Evolutionary conservation across 2,329 filamentous ascomycete species (phyloP).

Genomic region (Aspergillus sp.): DNA sequence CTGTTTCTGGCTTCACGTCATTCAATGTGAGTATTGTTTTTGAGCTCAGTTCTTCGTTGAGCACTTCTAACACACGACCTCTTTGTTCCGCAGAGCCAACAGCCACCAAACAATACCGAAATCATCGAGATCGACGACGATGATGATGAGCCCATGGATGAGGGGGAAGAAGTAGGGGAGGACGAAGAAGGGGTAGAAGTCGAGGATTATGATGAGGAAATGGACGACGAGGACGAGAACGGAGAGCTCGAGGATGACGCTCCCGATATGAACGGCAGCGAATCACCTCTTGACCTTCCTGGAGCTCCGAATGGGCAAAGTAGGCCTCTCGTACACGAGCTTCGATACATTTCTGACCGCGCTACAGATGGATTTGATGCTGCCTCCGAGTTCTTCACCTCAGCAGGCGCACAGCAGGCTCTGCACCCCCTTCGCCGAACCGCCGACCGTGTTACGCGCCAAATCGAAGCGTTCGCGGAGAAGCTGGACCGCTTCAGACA

Average conservation of each 20-base stretch:
- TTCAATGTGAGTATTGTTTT: slow-evolving; percentile 25
- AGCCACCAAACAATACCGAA: slow-evolving; percentile 28
- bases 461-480: slow-evolving; percentile 85
- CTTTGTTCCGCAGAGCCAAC: slow-evolving; percentile 18
- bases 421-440: slow-evolving; percentile 63
- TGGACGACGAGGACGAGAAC: slow-evolving; percentile 30
- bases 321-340: slow-evolving; percentile 5
- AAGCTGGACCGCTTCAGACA: slow-evolving; percentile 73
- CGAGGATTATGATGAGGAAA: slow-evolving; percentile 29
- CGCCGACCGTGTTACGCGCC: slow-evolving; percentile 69
- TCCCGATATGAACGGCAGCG: slow-evolving; percentile 29
- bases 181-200: slow-evolving; percentile 28
- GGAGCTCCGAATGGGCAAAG: slow-evolving; percentile 18
- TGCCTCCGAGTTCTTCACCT: slow-evolving; percentile 41
- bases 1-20: slow-evolving; percentile 23
- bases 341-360: slow-evolving; percentile 13
- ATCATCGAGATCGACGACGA: slow-evolving; percentile 41
- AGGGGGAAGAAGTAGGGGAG: slow-evolving; percentile 27
- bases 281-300: slow-evolving; percentile 22
- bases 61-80: slow-evolving; percentile 17
- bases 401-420: slow-evolving; percentile 50
- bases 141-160: slow-evolving; percentile 30
- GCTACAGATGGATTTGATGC: slow-evolving; percentile 18
- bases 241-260: slow-evolving; percentile 26
- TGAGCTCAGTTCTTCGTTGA: slow-evolving; percentile 5